Evolutionary conservation across 2,329 filamentous ascomycete genomes (phyloP).

Genomic region (Hypoxylon sp.): DNA sequence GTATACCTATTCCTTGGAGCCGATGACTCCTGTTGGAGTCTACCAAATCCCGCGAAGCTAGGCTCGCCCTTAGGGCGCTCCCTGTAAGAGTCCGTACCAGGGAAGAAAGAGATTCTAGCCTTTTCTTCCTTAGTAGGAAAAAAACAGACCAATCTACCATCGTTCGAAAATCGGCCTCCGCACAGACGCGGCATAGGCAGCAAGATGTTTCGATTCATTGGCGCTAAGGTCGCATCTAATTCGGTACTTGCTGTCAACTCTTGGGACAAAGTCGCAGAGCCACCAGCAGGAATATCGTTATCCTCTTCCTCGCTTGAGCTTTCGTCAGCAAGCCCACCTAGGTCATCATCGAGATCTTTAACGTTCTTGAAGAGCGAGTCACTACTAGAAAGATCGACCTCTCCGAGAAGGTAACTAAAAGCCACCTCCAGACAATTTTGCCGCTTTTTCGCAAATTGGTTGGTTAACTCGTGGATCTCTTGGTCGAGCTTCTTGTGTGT

Average conservation of each 20-base stretch:
- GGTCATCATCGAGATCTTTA: conserved; percentile 67
- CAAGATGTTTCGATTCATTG: conserved; percentile 60
- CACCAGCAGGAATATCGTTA: conserved; percentile 60
- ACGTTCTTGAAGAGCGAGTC: conserved; percentile 70
- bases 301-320: conserved; percentile 88
- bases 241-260: conserved; percentile 65
- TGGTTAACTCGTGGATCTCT: conserved; percentile 65
- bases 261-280: conserved; percentile 68
- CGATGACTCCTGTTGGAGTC: conserved; percentile 60
- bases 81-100: conserved; percentile 55
- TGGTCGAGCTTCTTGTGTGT: conserved; percentile 61
- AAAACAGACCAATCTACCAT: conserved; percentile 71
- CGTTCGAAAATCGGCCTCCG: conserved; percentile 68
- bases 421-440: conserved; percentile 70
- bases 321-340: conserved; percentile 70
- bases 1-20: conserved; percentile 56
- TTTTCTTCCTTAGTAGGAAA: conserved; percentile 74
- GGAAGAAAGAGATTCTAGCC: conserved; percentile 57
- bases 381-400: conserved; percentile 67
- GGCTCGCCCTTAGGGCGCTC: conserved; percentile 63
- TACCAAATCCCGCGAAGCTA: conserved; percentile 65
- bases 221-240: conserved; percentile 61
- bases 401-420: conserved; percentile 70
- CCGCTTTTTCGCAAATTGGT: conserved; percentile 63
- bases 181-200: conserved; percentile 67